Evolutionary conservation across 768 basidiomycete genomes (phyloP).

Genomic region (Tephrocybe sp.): DNA sequence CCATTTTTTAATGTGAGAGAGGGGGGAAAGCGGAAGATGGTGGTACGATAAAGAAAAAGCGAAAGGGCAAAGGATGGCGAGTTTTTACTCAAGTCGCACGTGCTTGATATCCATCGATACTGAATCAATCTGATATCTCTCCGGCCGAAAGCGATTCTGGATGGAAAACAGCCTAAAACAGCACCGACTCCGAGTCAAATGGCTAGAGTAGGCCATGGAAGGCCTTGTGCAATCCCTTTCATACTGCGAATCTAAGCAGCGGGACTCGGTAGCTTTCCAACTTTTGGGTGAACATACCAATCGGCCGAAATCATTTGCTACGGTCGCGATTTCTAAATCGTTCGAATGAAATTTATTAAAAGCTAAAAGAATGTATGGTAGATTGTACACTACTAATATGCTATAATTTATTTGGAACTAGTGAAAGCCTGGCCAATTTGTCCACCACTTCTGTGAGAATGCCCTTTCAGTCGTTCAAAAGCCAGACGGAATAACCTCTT

Average conservation of each 20-base stretch:
- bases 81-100: constrained; percentile 35
- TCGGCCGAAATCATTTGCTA: too few species aligned
- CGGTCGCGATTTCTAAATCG: too few species aligned
- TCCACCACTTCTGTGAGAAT: constrained; percentile 10
- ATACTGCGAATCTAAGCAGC: too few species aligned
- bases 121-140: constrained; percentile 26
- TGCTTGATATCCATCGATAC: constrained; percentile 36
- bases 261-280: too few species aligned
- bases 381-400: constrained; percentile 1
- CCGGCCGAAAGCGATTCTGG: too few species aligned
- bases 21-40: constrained; percentile 26
- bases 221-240: too few species aligned
- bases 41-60: constrained; percentile 27
- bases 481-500: constrained; percentile 38
- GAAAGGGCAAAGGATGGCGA: constrained; percentile 25
- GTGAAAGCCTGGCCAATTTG: not conserved
- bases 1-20: constrained; percentile 48
- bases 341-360: not conserved
- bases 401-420: not conserved
- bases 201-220: too few species aligned
- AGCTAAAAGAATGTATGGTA: constrained; percentile 10
- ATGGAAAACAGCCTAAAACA: too few species aligned
- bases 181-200: too few species aligned
- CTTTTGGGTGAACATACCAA: too few species aligned
- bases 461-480: constrained; percentile 21